Evolutionary conservation across 345 rosid species (phyloP), one percentile per base, ranked within the genome.

Genomic region (Euphorbia tirucalli): DNA sequence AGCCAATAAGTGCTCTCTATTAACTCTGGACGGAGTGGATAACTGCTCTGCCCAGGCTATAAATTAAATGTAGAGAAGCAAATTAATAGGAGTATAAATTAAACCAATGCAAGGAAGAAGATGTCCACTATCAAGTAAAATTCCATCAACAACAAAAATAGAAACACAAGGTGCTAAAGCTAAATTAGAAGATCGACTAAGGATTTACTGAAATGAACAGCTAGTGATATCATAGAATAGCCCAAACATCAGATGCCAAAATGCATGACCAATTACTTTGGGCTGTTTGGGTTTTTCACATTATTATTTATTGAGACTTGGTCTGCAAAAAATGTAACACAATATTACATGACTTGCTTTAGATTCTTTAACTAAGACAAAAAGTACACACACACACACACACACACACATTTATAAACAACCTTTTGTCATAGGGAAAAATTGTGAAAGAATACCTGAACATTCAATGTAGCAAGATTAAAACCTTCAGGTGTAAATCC

Each of bases 1-100:
- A 95, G 91, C 99, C 97, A 92, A 74, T 95, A 95, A 22, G 99
- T 95, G 87, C 99, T 95, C 76, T 95, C 99, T 25, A 90, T 90
- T 71, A 95, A 74, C 83, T 95, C 99, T 11, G 99, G 99, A 73
- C 99, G 97, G 72, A 95, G 76, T 15, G 99, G 99, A 68, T 95
- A 95, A 81, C 99, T 88, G 77, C 87, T 92, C 71, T 95, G 99
- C 50, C 99, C 99, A 75, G 81, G 88, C 99, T 95, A 84, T 69
- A 78, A 75, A 75, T n/a, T 44, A 77, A 61, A 67, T n/a, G 37
- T 22, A 49, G 61, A 65, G 13, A 75, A 56, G 60, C 15, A 31
- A 54, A 14, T 62, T 41, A 4, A 25, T 0, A 35, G n/a, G 44
- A 35, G 35, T 52, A 68, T 32, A 25, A 50, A 30, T 31, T 32